phyloP scores from a whole-genome alignment of 2,329 filamentous ascomycete genomes.

The Talaromyces pinophilus region DNA sequence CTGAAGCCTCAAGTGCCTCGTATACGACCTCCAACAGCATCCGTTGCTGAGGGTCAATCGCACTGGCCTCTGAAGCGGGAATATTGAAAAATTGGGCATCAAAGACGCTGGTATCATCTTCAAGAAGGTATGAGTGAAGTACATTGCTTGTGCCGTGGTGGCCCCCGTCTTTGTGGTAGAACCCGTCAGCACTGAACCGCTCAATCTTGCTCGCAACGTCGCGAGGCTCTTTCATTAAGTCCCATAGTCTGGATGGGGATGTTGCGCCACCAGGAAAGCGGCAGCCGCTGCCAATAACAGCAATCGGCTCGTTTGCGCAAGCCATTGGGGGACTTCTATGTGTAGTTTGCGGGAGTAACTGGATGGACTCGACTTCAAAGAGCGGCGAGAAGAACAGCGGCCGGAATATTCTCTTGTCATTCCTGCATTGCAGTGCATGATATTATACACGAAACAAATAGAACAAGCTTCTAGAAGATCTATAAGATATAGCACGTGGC shows the following conservation, averaged over 20 bases:
- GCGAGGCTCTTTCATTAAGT: conserved; percentile 25
- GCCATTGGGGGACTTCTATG: background rate
- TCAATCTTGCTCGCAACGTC: conserved; percentile 17
- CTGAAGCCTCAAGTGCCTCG: conserved; percentile 36
- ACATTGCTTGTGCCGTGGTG: conserved; percentile 24
- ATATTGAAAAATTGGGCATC: conserved; percentile 33
- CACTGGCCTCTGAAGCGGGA: conserved; percentile 1
- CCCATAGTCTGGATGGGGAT: conserved; percentile 19
- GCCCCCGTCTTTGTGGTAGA: conserved; percentile 16
- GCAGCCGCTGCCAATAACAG: conserved; percentile 22
- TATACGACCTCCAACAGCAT: conserved; percentile 40
- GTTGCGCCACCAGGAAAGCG: conserved; percentile 19
- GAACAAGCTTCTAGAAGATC: background rate
- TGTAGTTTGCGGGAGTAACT: background rate
- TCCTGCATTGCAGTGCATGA: conserved; percentile 4
- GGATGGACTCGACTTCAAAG: background rate
- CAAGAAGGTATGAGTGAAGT: background rate
- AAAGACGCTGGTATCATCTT: conserved; percentile 27
- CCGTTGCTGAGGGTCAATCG: conserved; percentile 28
- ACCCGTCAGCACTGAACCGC: conserved; percentile 13
- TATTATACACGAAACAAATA: background rate
- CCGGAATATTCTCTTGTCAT: background rate
- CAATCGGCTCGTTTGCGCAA: conserved; percentile 18
- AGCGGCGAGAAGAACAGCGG: background rate
- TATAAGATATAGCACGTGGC: conserved; percentile 5